Evolutionary conservation across 164 flowering plant species (phyloP), one percentile per base, ranked within the genome.

Genomic region (Euptelea pleiosperma): DNA sequence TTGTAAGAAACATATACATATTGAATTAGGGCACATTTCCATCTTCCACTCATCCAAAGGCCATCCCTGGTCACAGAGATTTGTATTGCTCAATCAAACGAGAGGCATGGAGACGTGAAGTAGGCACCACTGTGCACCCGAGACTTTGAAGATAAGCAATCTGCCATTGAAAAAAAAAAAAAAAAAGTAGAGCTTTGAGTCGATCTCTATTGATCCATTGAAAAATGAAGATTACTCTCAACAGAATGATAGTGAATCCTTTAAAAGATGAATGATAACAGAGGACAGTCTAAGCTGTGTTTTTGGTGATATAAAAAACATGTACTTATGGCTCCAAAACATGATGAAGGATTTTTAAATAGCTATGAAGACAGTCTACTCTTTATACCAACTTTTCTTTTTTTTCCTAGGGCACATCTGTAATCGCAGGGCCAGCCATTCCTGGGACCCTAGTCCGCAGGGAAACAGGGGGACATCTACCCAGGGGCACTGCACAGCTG

Each of bases 31-130:
- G n/a, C n/a, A n/a, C n/a, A n/a, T n/a, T n/a, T n/a, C n/a, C n/a
- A n/a, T n/a, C n/a, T n/a, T n/a, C n/a, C n/a, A n/a, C n/a, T n/a
- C n/a, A n/a, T n/a, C n/a, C n/a, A 18, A 19, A n/a, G 25, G 10
- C 14, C 46, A 42, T 22, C 60, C 2, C 36, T 42, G 24, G 11
- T 71, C 73, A 91, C 60, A 91, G 55, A 34, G 96, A 83, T 70
- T 85, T 93, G 78, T 89, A 93, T 62, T 93, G 91, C 77, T 87
- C 98, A 37, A 89, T 93, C 81, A 89, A 72, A 48, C 71, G 79
- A 48, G 96, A 93, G 28, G 98, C 98, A 67, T 93, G 96, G 55
- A 93, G 96, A 18, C 96, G 89, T 9, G 98, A 93, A 6, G 93
- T 76, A 15, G 98, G 98, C 12, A 64, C 68, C 11, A 73, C 59